Evolutionary conservation across 345 rosid genomes (phyloP).

Genomic region (Crucihimalaya himalaica): DNA sequence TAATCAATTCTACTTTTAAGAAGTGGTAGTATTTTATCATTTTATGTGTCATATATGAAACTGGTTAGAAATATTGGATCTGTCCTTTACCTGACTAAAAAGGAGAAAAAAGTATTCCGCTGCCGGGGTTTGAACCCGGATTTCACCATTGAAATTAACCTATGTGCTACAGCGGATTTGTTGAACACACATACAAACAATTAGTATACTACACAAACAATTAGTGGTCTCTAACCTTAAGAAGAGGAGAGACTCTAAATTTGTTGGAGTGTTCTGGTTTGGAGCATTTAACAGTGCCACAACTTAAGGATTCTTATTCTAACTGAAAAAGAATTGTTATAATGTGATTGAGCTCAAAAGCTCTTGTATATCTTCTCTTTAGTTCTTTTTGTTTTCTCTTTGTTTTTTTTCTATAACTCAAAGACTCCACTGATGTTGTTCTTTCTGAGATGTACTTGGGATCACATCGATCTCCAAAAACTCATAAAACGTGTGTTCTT

Average conservation of each 20-base stretch:
- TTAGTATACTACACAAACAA: neutral
- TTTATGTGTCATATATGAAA: too few species aligned
- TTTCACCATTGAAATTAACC: slow-evolving; percentile 1
- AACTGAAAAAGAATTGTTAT: too few species aligned
- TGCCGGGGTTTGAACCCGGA: neutral
- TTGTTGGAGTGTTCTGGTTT: neutral
- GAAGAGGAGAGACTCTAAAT: neutral
- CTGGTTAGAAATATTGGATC: neutral
- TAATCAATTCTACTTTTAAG: too few species aligned
- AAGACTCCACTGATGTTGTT: too few species aligned
- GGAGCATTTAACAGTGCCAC: neutral
- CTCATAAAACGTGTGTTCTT: too few species aligned
- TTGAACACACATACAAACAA: neutral
- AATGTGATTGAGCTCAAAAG: too few species aligned
- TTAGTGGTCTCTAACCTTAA: neutral
- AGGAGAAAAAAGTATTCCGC: neutral
- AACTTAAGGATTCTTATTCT: neutral
- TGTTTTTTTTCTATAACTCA: too few species aligned
- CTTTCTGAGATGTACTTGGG: neutral
- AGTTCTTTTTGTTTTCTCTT: too few species aligned
- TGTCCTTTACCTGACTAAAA: neutral
- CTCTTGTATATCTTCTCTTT: too few species aligned
- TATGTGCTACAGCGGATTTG: neutral
- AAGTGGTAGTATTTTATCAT: too few species aligned
- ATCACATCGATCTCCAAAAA: neutral